Percentiles rank a stretch among this genome's conserved stretches.
These are phyloP conservation scores for Tetradesmus lagerheimii DNA, from an alignment of 139 green algal species.

Conservation along the genomic window DNA sequence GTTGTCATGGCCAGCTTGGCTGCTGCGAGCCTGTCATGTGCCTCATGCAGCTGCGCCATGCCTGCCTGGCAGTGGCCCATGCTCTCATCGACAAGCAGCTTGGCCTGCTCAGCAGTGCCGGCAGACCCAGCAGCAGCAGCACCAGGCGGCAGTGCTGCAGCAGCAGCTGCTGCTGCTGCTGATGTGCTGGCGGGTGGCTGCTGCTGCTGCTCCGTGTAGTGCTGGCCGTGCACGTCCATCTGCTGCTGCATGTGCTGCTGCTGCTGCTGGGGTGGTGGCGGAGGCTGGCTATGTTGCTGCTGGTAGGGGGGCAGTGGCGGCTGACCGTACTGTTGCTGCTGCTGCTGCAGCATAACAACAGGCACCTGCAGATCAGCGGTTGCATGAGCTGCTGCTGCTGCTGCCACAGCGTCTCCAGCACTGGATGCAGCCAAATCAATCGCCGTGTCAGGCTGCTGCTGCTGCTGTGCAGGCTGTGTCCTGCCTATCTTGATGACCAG, in stretches of 20 bases:
- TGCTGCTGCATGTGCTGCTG: neutral
- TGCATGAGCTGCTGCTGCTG: neutral
- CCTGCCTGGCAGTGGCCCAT: neutral
- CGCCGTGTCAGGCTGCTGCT: neutral
- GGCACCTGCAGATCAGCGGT: neutral
- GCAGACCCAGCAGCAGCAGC: neutral
- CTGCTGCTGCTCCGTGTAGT: slow-evolving; percentile 13
- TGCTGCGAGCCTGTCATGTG: neutral
- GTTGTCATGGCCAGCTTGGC: neutral
- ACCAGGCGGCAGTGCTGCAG: neutral
- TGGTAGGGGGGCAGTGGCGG: neutral
- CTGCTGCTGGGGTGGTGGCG: neutral
- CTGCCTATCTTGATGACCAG: neutral
- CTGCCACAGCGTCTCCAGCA: neutral
- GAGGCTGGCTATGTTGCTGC: neutral
- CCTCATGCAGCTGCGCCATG: slow-evolving; percentile 2
- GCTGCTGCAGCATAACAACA: neutral
- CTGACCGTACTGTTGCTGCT: neutral
- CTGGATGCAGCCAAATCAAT: neutral
- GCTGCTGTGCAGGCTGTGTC: neutral
- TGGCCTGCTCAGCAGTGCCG: neutral
- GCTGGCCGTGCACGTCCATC: neutral
- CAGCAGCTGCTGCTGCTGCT: neutral
- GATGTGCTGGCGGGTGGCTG: neutral
- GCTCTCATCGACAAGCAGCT: slow-evolving; percentile 2